These are phyloP conservation scores for Daldinia bambusicola DNA, from an alignment of 495 filamentous ascomycete genomes.

Conservation along the genomic window DNA sequence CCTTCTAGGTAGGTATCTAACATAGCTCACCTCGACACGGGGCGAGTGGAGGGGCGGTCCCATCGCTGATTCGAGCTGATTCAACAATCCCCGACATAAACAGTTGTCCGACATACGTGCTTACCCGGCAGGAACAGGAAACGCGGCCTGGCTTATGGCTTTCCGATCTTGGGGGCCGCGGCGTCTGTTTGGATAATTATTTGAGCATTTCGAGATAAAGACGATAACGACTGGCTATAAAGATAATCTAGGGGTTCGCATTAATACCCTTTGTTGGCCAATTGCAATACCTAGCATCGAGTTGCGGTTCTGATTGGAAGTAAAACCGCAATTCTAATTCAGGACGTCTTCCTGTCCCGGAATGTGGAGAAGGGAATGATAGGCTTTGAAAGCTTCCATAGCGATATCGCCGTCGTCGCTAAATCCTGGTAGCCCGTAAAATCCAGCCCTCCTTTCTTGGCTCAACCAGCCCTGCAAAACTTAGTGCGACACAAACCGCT, in stretches of 20 bases:
- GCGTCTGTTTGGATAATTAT: conserved; percentile 32
- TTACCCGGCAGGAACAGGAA: conserved; percentile 53
- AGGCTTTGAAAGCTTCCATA: conserved; percentile 32
- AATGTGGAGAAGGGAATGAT: conserved; percentile 46
- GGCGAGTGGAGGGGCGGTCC: conserved; percentile 47
- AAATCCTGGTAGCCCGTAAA: conserved; percentile 42
- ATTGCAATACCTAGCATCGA: conserved; percentile 36
- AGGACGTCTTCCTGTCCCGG: conserved; percentile 43
- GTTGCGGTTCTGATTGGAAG: conserved; percentile 43
- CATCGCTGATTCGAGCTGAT: conserved; percentile 54
- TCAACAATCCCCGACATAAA: conserved; percentile 55
- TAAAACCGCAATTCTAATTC: conserved; percentile 29
- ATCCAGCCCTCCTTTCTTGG: conserved; percentile 31
- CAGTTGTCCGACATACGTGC: conserved; percentile 35
- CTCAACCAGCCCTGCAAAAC: conserved; percentile 33
- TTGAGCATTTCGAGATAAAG: conserved; percentile 26
- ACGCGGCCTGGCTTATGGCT: conserved; percentile 39
- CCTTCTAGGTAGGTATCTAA: background rate
- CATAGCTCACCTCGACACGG: conserved; percentile 19
- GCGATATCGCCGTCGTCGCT: conserved; percentile 35
- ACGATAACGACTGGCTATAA: conserved; percentile 25
- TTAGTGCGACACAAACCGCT: conserved; percentile 25
- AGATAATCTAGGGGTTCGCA: conserved; percentile 19
- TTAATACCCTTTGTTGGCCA: conserved; percentile 38
- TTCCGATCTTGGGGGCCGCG: conserved; percentile 32